A percentile compares a stretch with the other conserved stretches of the same genome.
These are phyloP conservation scores for Corynespora cassiicola DNA, from an alignment of 2,329 filamentous ascomycete species.

Conservation along the genomic window DNA sequence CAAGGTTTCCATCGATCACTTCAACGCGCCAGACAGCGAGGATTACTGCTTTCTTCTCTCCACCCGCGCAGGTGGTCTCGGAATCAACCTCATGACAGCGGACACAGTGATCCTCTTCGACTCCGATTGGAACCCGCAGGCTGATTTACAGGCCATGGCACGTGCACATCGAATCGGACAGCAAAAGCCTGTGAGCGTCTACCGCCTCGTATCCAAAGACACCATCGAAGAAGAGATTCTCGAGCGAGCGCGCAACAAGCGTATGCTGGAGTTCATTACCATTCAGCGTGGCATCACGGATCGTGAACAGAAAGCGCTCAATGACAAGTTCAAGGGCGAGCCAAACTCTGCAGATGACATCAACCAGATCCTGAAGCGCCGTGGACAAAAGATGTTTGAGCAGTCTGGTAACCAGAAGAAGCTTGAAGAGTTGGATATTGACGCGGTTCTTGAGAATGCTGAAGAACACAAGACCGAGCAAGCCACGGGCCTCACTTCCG, in stretches of 20 bases:
- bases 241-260: slow-evolving; percentile 94
- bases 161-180: slow-evolving; percentile 97
- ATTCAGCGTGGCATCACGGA: slow-evolving; percentile 97
- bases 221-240: slow-evolving; percentile 98
- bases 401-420: slow-evolving; percentile 96
- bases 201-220: slow-evolving; percentile 95
- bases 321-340: slow-evolving; percentile 74
- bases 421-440: slow-evolving; percentile 95
- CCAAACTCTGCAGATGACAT: slow-evolving; percentile 94
- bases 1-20: slow-evolving; percentile 95
- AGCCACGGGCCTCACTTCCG: slow-evolving; percentile 90
- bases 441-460: slow-evolving; percentile 94
- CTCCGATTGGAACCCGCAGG: slow-evolving; percentile 98
- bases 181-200: slow-evolving; percentile 94
- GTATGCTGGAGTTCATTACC: slow-evolving; percentile 95
- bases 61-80: slow-evolving; percentile 93
- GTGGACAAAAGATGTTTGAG: slow-evolving; percentile 99
- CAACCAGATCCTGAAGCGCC: slow-evolving; percentile 93
- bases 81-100: slow-evolving; percentile 98
- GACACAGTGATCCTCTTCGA: slow-evolving; percentile 98
- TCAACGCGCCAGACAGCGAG: slow-evolving; percentile 93
- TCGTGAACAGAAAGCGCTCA: slow-evolving; percentile 82
- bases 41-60: slow-evolving; percentile 97
- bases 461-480: slow-evolving; percentile 97
- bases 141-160: slow-evolving; percentile 97